Conservation (phyloP, 805 yeast genomes). For the Clavispora asparagi region DNA sequence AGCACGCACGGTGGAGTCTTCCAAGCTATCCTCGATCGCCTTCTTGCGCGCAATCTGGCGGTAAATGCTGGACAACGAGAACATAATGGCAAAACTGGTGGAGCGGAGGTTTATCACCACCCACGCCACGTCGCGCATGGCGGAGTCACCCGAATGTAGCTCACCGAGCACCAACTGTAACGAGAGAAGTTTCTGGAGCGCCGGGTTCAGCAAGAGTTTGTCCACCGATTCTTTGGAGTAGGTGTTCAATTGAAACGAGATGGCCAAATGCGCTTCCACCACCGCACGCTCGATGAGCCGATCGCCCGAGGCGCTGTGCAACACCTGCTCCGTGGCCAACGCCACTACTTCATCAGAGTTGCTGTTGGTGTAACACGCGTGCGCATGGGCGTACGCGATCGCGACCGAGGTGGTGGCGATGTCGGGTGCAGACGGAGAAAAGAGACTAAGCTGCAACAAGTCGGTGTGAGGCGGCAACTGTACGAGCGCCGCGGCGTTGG, state of each 20-base stretch:
- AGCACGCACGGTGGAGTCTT: constrained; percentile 53
- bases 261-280: constrained; percentile 68
- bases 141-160: constrained; percentile 22
- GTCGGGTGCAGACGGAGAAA: neutral
- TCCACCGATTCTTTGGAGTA: constrained; percentile 72
- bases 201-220: constrained; percentile 68
- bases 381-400: constrained; percentile 62
- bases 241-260: constrained; percentile 62
- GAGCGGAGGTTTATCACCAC: constrained; percentile 63
- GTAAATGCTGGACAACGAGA: constrained; percentile 53
- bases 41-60: constrained; percentile 63
- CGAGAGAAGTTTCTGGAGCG: constrained; percentile 66
- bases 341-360: constrained; percentile 67
- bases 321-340: constrained; percentile 36
- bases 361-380: constrained; percentile 62
- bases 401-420: constrained; percentile 46
- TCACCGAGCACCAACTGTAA: constrained; percentile 65
- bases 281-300: constrained; percentile 40
- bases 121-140: constrained; percentile 51
- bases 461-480: neutral
- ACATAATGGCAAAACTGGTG: constrained; percentile 65
- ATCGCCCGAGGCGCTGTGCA: constrained; percentile 9
- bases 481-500: neutral
- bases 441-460: neutral
- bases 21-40: constrained; percentile 45